Conservation (phyloP, 2,329 filamentous ascomycete genomes). For the Alternaria metachromatica region DNA sequence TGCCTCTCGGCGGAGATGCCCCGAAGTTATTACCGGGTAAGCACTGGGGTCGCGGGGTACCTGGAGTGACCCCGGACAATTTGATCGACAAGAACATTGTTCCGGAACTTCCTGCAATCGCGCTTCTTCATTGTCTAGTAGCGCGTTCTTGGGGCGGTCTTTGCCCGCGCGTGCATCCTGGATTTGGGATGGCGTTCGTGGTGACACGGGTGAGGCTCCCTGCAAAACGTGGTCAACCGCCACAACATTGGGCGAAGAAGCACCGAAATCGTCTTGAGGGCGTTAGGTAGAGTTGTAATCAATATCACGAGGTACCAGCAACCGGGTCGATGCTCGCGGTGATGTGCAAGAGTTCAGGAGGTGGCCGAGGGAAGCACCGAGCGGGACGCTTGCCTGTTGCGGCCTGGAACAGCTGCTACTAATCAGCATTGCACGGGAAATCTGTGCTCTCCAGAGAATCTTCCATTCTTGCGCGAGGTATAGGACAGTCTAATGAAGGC, state of each 20-base stretch:
- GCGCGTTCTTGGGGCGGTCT: constrained; percentile 9
- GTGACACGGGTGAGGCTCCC: neutral
- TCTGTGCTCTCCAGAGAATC: neutral
- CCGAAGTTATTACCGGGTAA: constrained; percentile 23
- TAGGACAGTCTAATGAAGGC: neutral
- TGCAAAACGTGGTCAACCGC: neutral
- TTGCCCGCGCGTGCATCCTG: neutral
- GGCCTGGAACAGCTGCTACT: neutral
- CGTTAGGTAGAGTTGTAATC: neutral
- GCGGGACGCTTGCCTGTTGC: constrained; percentile 1
- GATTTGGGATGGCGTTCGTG: constrained; percentile 20
- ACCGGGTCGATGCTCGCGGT: constrained; percentile 2
- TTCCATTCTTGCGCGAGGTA: neutral
- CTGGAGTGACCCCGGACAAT: constrained; percentile 15
- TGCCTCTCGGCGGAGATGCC: constrained; percentile 20
- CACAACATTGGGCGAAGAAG: constrained; percentile 2
- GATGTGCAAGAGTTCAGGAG: neutral
- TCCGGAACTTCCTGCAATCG: constrained; percentile 28
- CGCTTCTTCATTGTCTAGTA: constrained; percentile 8
- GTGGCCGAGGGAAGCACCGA: neutral
- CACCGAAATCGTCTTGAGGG: neutral
- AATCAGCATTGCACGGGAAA: neutral
- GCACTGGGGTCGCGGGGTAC: constrained; percentile 14
- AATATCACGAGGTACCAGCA: neutral
- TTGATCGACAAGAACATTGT: constrained; percentile 21